Evolutionary conservation across 1,139 yeast genomes (phyloP), one percentile per base, ranked within the genome.

Genomic region (Sugiyamaella neomexicana): DNA sequence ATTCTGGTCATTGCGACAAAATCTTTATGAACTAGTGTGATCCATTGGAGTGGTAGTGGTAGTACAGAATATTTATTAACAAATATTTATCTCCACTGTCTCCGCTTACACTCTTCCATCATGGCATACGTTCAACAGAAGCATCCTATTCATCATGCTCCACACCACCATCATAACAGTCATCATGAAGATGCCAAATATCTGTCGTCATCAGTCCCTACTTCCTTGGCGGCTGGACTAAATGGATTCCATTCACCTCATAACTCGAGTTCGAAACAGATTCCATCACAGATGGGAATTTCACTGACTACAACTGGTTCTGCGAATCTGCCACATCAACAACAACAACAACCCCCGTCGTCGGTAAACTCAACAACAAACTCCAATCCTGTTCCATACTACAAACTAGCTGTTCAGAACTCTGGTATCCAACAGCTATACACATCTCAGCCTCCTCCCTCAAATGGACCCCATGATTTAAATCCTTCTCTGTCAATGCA

Each of bases 331-430:
- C 42, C 20, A 41, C n/a, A n/a, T n/a, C n/a, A n/a, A n/a, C n/a
- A n/a, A n/a, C n/a, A n/a, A n/a, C 49, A 23, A 45, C 49, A 4
- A 34, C 34, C 13, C 13, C 50, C 6, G 7, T 25, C 12, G 25
- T 25, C 12, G 25, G 27, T 2, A 43, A 46, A 38, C 42, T 32
- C 42, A n/a, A 13, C 46, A 5, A n/a, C 46, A 5, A 20, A 20
- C 31, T 15, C 45, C 17, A 36, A 17, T 25, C 23, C 37, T 25
- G 32, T 40, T 12, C 53, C 53, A 10, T 53, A 53, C 23, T 53
- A 53, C 16, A 53, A 53, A 34, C 25, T 50, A 1, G 53, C 56
- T 1, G 43, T 53, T 15, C 55, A 52, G 32, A 53, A 53, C 40
- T 32, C 38, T 23, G 29, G 50, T 3, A n/a, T 25, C 42, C 39